phyloP scores from a whole-genome alignment of 2,329 filamentous ascomycete genomes.

The Claviceps humidiphila region DNA sequence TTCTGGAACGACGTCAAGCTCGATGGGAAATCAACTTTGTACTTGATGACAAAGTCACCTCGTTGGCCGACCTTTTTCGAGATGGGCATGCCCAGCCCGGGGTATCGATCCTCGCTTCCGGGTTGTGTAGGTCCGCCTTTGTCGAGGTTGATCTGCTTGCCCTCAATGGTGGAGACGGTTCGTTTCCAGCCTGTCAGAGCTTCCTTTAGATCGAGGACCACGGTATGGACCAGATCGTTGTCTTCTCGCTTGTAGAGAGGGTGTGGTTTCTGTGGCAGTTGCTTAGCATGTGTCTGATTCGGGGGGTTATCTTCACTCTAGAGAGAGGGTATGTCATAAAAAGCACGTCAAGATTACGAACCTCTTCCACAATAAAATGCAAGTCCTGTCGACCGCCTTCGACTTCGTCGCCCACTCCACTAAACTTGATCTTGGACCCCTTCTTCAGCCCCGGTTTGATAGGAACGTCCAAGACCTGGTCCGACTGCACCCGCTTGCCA shows the following conservation, averaged over 20 bases:
- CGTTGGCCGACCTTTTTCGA: constrained; percentile 76
- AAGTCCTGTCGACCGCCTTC: constrained; percentile 92
- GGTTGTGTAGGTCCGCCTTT: constrained; percentile 78
- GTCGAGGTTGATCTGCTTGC: constrained; percentile 66
- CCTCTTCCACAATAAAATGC: constrained; percentile 90
- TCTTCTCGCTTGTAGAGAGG: constrained; percentile 74
- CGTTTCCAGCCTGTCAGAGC: constrained; percentile 86
- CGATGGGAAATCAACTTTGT: constrained; percentile 86
- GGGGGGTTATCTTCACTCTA: no score
- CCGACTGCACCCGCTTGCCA: constrained; percentile 74
- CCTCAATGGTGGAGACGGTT: constrained; percentile 88
- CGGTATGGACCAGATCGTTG: constrained; percentile 67
- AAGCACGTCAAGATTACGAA: constrained; percentile 29
- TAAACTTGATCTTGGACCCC: constrained; percentile 96
- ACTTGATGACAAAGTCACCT: constrained; percentile 78
- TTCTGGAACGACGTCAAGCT: constrained; percentile 68
- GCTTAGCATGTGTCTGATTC: constrained; percentile 4
- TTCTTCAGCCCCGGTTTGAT: constrained; percentile 95
- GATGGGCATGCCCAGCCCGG: constrained; percentile 83
- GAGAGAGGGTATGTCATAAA: no score
- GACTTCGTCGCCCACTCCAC: constrained; percentile 93
- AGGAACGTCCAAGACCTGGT: constrained; percentile 84
- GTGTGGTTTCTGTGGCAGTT: constrained; percentile 59
- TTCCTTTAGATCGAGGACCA: constrained; percentile 83
- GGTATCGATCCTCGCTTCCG: constrained; percentile 68